A percentile compares a stretch with the other conserved stretches of the same genome.
phyloP scores from a whole-genome alignment of 768 basidiomycete genomes.

The Nevesoporus exiguus region DNA sequence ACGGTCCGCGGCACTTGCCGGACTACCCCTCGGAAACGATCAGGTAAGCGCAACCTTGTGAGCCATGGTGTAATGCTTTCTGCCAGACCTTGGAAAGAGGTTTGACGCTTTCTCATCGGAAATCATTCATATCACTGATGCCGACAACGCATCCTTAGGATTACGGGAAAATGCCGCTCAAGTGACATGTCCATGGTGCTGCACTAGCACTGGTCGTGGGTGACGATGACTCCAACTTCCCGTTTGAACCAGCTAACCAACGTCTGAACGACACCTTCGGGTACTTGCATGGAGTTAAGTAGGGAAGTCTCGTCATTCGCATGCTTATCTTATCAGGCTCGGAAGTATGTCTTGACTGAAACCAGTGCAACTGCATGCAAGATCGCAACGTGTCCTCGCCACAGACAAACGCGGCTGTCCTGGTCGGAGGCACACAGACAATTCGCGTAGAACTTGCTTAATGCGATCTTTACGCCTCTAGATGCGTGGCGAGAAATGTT shows the following conservation, averaged over 20 bases:
- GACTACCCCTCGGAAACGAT: neutral
- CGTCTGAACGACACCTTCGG: neutral
- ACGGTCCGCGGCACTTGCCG: slow-evolving; percentile 17
- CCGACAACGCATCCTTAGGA: too few species aligned
- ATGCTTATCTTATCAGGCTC: neutral
- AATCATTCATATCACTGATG: neutral
- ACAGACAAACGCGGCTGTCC: slow-evolving; percentile 8
- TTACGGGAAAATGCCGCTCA: neutral
- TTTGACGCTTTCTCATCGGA: neutral
- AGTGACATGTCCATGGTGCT: neutral
- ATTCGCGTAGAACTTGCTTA: neutral
- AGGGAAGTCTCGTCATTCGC: neutral
- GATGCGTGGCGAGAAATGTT: slow-evolving; percentile 8
- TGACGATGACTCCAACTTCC: neutral
- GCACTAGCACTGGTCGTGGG: too few species aligned
- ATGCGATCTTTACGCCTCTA: slow-evolving; percentile 13
- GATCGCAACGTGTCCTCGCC: slow-evolving; percentile 19
- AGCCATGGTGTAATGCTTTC: too few species aligned
- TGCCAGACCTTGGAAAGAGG: too few species aligned
- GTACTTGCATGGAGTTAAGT: neutral
- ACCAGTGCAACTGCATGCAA: neutral
- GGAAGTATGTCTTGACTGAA: neutral
- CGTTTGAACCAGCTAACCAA: neutral
- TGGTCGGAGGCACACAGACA: neutral
- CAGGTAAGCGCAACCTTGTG: too few species aligned